A percentile compares a stretch with the other conserved stretches of the same genome.
Evolutionary conservation across 208 protist species (phyloP).

Genomic region (Acanthamoeba comandoni): DNA sequence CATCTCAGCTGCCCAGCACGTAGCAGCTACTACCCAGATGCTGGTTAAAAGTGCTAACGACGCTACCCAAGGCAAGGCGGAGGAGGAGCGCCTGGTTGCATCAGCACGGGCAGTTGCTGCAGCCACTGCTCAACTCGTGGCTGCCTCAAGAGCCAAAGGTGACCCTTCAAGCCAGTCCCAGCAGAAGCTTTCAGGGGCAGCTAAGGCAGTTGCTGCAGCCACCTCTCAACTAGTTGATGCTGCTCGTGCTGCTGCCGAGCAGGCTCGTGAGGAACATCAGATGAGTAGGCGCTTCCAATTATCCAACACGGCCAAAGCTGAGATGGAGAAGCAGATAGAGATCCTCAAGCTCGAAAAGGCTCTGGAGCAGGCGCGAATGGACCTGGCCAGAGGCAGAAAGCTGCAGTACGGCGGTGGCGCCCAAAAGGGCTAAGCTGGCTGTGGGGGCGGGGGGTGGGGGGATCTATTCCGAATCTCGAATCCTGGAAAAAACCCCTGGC

Average conservation of each 20-base stretch:
- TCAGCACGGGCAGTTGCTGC: conserved; percentile 40
- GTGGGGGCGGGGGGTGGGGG: too few species aligned
- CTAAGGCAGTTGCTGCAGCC: conserved; percentile 11
- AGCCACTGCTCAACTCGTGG: conserved; percentile 62
- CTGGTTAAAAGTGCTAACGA: conserved; percentile 2
- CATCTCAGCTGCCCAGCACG: conserved; percentile 42
- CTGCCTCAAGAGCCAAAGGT: conserved; percentile 48
- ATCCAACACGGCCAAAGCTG: not conserved
- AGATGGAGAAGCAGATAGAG: conserved; percentile 66
- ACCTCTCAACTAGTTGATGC: conserved; percentile 68
- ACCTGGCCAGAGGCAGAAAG: conserved; percentile 12
- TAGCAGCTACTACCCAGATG: conserved; percentile 16
- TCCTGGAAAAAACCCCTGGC: too few species aligned
- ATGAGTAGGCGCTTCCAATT: conserved; percentile 43
- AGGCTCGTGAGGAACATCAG: conserved; percentile 15
- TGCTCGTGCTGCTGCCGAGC: conserved; percentile 9
- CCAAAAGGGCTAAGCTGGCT: too few species aligned
- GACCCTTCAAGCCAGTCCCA: conserved; percentile 32
- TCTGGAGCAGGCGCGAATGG: conserved; percentile 66
- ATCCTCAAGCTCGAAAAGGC: conserved; percentile 74
- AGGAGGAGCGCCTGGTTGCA: conserved; percentile 58
- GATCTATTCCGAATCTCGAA: too few species aligned
- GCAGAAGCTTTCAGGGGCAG: conserved; percentile 2
- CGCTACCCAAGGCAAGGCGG: conserved; percentile 1
- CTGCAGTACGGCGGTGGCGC: too few species aligned